Evolutionary conservation across 169 alveolate species (phyloP).

Genomic region (Cryptosporidium parvum): DNA sequence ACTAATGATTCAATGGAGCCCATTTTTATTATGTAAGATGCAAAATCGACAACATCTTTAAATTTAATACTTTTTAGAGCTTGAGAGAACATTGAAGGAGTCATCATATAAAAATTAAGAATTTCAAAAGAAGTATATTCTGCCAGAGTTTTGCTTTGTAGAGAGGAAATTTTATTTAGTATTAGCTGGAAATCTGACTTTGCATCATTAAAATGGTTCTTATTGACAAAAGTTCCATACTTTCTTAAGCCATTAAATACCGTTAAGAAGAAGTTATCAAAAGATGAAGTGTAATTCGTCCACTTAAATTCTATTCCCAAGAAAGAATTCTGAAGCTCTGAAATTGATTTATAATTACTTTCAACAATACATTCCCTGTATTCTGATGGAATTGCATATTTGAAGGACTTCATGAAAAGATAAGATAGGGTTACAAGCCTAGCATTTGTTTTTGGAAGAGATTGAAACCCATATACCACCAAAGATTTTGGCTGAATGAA

Average conservation of each 20-base stretch:
- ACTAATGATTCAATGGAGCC: conserved; percentile 27
- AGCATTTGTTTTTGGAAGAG: conserved; percentile 26
- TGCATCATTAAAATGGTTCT: conserved; percentile 13
- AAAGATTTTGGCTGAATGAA: conserved; percentile 33
- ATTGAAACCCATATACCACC: conserved; percentile 37
- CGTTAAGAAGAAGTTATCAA: not conserved
- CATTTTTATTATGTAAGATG: conserved; percentile 7
- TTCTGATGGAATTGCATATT: not conserved
- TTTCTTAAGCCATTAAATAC: conserved; percentile 2
- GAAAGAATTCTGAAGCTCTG: conserved; percentile 9
- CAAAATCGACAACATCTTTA: conserved; percentile 38
- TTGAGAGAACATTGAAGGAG: conserved; percentile 14
- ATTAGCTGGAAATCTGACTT: conserved; percentile 42
- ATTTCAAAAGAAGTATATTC: conserved; percentile 20
- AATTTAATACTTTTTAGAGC: conserved; percentile 16
- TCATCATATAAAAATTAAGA: conserved; percentile 40
- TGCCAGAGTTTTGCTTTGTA: not conserved
- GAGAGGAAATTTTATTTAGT: not conserved
- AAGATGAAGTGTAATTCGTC: conserved; percentile 17
- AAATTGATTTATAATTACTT: conserved; percentile 5
- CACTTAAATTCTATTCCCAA: conserved; percentile 22
- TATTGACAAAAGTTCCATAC: not conserved
- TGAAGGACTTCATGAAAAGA: conserved; percentile 40
- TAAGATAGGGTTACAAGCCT: conserved; percentile 44
- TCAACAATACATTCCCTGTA: conserved; percentile 14